Percentiles rank a stretch among this genome's conserved stretches.
These are phyloP conservation scores for Shiraia sp. DNA, from an alignment of 2,329 filamentous ascomycete genomes.

Conservation along the genomic window DNA sequence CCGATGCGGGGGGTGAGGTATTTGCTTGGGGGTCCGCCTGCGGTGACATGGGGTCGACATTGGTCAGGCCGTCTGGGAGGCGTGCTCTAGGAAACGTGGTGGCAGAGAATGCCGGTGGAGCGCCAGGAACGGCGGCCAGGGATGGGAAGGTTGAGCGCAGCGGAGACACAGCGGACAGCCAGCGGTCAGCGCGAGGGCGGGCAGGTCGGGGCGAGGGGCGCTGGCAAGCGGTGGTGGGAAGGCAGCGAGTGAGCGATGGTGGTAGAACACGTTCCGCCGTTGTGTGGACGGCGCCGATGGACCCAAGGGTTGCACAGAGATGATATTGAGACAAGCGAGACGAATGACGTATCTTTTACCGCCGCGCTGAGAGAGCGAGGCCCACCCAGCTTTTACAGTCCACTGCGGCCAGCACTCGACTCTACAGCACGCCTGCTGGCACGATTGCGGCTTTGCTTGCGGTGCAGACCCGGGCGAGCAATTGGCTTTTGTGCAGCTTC, in stretches of 20 bases:
- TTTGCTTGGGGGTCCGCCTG: slow-evolving; percentile 43
- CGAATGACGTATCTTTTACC: slow-evolving; percentile 25
- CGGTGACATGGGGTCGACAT: slow-evolving; percentile 50
- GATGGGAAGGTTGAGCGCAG: slow-evolving; percentile 23
- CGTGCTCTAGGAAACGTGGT: slow-evolving; percentile 33
- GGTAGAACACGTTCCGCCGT: slow-evolving; percentile 34
- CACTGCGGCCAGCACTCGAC: too few relatives aligned
- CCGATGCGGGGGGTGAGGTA: slow-evolving; percentile 46
- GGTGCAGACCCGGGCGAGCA: background rate
- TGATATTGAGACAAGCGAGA: slow-evolving; percentile 20
- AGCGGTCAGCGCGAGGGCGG: slow-evolving; percentile 21
- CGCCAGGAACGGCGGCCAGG: slow-evolving; percentile 21
- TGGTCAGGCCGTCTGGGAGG: slow-evolving; percentile 41
- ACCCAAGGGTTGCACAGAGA: slow-evolving; percentile 25
- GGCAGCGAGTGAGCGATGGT: slow-evolving; percentile 25
- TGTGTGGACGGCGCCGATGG: slow-evolving; percentile 27
- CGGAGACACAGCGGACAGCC: slow-evolving; percentile 25
- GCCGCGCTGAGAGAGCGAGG: slow-evolving; percentile 2
- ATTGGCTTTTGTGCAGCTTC: background rate
- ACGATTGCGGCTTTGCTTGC: background rate
- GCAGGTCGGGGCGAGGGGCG: slow-evolving; percentile 13
- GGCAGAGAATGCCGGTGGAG: slow-evolving; percentile 38
- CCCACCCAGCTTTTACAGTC: slow-evolving; percentile 6
- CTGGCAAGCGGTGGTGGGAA: slow-evolving; percentile 17
- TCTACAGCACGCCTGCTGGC: too few relatives aligned